These are phyloP conservation scores for Syzygium malaccense DNA, from an alignment of 441 rosid genomes.

Conservation along the genomic window DNA sequence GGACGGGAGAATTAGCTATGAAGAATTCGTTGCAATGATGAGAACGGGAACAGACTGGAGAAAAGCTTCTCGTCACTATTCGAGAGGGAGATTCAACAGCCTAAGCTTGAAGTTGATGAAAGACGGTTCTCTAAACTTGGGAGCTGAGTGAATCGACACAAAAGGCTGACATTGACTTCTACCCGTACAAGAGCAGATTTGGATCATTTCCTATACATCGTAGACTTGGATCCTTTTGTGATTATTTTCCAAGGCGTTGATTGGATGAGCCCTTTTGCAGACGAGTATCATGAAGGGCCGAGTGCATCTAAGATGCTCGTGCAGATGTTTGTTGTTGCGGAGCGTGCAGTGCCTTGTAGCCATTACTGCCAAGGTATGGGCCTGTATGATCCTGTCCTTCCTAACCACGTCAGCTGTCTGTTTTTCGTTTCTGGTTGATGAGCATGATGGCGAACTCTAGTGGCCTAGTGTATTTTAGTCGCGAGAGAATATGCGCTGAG, in stretches of 20 bases:
- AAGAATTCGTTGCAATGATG: conserved; percentile 99
- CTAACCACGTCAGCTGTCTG: neutral
- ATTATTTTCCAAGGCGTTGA: conserved; percentile 9
- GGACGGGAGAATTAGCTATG: conserved; percentile 96
- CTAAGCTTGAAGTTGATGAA: conserved; percentile 94
- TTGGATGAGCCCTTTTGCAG: conserved; percentile 14
- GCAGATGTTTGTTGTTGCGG: neutral
- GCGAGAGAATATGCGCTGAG: neutral
- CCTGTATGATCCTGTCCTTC: neutral
- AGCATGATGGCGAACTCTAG: neutral
- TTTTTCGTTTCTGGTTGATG: neutral
- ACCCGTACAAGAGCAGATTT: neutral
- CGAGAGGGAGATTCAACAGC: conserved; percentile 98
- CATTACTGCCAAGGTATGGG: neutral
- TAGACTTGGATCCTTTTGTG: neutral
- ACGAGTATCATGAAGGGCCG: neutral
- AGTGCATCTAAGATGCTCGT: neutral
- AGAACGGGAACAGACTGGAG: conserved; percentile 99
- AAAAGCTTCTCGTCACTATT: conserved; percentile 98
- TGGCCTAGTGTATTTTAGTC: neutral
- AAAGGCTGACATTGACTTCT: neutral
- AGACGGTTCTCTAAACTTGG: conserved; percentile 92
- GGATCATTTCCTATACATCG: neutral
- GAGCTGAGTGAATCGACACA: conserved; percentile 22
- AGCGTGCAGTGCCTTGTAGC: neutral